Conservation (phyloP, 163 green algal species). For the Coccomyxa subellipsoidea region DNA sequence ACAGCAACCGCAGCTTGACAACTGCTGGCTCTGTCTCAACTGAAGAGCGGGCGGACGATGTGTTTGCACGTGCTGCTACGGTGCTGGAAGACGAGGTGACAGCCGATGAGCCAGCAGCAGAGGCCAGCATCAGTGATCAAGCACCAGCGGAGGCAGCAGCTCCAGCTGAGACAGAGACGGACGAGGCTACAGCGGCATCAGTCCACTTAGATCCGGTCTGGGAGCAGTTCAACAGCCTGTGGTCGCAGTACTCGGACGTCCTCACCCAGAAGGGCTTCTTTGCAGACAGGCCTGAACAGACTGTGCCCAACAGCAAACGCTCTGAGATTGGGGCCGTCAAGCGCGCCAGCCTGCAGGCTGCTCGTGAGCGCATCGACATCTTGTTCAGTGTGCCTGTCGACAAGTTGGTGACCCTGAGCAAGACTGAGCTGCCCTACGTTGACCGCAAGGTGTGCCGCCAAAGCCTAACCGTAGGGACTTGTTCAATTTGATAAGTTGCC, state of each 20-base stretch:
- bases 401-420: background rate
- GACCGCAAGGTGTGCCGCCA: conserved; percentile 4
- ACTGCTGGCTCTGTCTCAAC: background rate
- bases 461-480: background rate
- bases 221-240: background rate
- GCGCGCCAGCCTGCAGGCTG: background rate
- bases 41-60: background rate
- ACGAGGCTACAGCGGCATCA: background rate
- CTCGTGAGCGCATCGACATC: conserved; percentile 7
- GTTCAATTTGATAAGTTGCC: background rate
- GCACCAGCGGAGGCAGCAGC: background rate
- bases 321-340: background rate
- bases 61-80: background rate
- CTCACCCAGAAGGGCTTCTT: background rate
- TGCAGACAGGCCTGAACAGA: background rate
- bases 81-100: background rate
- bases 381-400: conserved; percentile 13
- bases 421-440: background rate
- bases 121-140: background rate
- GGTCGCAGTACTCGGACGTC: background rate
- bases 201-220: background rate
- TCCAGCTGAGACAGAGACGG: background rate
- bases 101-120: background rate
- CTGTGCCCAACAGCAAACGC: background rate
- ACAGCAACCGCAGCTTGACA: background rate